Evolutionary conservation across 2,329 filamentous ascomycete genomes (phyloP).

Genomic region (Ascosphaera apis): DNA sequence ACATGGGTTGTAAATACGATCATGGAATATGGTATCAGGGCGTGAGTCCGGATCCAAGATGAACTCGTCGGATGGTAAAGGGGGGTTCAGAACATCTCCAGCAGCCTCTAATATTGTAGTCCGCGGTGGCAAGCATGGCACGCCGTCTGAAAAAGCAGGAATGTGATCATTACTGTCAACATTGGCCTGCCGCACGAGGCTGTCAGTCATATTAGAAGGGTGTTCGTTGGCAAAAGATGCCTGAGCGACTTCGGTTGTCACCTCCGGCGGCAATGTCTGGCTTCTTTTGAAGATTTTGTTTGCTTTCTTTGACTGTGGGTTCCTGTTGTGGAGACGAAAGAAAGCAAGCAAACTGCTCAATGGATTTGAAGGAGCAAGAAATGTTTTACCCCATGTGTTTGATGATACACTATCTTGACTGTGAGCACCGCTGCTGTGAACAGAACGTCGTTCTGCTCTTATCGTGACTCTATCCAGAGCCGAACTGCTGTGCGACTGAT

Average conservation of each 20-base stretch:
- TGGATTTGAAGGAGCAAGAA: constrained; percentile 21
- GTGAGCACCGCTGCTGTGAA: constrained; percentile 4
- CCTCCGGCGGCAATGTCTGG: constrained; percentile 40
- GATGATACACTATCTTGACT: constrained; percentile 3
- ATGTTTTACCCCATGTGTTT: background rate
- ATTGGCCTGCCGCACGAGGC: background rate
- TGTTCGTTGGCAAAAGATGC: constrained; percentile 1
- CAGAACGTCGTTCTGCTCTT: constrained; percentile 3
- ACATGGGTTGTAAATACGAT: constrained; percentile 77
- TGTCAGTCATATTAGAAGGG: background rate
- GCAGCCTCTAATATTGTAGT: constrained; percentile 93
- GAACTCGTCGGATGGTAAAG: constrained; percentile 58
- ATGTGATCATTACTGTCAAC: background rate
- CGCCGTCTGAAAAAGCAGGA: background rate
- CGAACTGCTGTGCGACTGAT: constrained; percentile 5
- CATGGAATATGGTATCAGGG: constrained; percentile 83
- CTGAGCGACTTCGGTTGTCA: constrained; percentile 8
- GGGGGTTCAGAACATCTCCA: constrained; percentile 75
- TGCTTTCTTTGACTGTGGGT: constrained; percentile 20
- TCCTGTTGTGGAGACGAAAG: constrained; percentile 38
- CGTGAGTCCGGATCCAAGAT: constrained; percentile 62
- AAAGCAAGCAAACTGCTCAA: constrained; percentile 47
- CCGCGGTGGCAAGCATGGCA: constrained; percentile 36
- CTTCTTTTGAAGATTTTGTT: constrained; percentile 51
- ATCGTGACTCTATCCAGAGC: constrained; percentile 1